Conservation (phyloP, 495 filamentous ascomycete species). For the Penicillium parvum region DNA sequence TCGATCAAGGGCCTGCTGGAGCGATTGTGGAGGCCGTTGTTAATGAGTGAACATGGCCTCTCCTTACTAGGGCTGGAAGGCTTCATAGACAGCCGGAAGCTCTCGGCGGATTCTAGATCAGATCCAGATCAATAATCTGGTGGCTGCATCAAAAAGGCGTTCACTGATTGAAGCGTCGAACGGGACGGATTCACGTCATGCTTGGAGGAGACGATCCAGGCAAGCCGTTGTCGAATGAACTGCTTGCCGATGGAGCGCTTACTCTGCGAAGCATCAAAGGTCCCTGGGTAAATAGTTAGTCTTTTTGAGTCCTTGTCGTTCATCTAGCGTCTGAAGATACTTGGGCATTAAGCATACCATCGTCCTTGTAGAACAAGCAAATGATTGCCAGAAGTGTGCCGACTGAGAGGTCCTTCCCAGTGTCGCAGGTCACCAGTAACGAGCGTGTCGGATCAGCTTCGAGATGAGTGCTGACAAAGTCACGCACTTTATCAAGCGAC, state of each 20-base stretch:
- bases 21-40: constrained; percentile 51
- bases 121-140: constrained; percentile 30
- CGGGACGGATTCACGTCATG: constrained; percentile 76
- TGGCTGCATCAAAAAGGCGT: constrained; percentile 73
- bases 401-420: constrained; percentile 62
- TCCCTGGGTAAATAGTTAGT: constrained; percentile 26
- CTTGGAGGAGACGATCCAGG: constrained; percentile 69
- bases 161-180: constrained; percentile 78
- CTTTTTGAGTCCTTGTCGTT: constrained; percentile 14
- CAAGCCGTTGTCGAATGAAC: constrained; percentile 69
- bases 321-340: constrained; percentile 21
- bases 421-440: constrained; percentile 56
- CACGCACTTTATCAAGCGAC: constrained; percentile 51
- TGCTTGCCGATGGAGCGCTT: constrained; percentile 57
- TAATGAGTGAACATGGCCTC: constrained; percentile 31
- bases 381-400: constrained; percentile 58
- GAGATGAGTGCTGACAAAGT: constrained; percentile 41
- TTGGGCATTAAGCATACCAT: constrained; percentile 34
- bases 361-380: constrained; percentile 57
- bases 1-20: constrained; percentile 58
- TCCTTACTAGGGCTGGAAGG: neutral
- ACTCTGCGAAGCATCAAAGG: constrained; percentile 25
- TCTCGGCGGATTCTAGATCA: too few relatives aligned
- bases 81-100: too few relatives aligned
- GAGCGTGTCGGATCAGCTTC: constrained; percentile 25